A percentile compares a stretch with the other conserved stretches of the same genome.
Evolutionary conservation across 2,329 filamentous ascomycete species (phyloP).

Genomic region (Epichloe sibirici): DNA sequence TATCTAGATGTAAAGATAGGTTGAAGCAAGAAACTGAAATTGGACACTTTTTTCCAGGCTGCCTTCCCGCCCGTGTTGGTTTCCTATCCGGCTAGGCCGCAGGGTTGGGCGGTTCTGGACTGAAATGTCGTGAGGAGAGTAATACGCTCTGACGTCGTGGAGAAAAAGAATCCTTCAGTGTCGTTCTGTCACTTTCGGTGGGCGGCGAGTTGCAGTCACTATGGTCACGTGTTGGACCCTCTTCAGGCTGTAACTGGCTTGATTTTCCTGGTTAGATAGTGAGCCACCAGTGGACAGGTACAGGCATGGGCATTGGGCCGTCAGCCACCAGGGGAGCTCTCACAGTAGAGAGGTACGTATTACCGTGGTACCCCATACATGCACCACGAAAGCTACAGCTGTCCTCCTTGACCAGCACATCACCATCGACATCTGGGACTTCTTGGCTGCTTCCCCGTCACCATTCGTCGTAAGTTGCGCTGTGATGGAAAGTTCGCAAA

Average conservation of each 20-base stretch:
- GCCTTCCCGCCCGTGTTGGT: not conserved
- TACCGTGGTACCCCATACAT: not conserved
- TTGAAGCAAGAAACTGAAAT: not conserved
- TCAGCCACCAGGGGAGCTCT: no score
- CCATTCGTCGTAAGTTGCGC: not conserved
- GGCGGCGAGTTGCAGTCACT: slow-evolving; percentile 16
- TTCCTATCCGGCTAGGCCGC: not conserved
- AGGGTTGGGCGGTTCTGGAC: not conserved
- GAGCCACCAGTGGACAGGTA: no score
- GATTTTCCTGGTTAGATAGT: no score
- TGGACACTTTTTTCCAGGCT: not conserved
- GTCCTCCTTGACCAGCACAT: slow-evolving; percentile 8
- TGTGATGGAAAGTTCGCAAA: fast-evolving
- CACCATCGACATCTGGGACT: not conserved
- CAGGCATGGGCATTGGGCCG: no score
- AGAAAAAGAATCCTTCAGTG: slow-evolving; percentile 5
- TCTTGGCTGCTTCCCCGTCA: not conserved
- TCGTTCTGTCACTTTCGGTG: slow-evolving; percentile 10
- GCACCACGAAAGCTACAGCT: slow-evolving; percentile 9
- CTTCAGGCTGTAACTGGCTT: not conserved
- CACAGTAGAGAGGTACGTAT: not conserved
- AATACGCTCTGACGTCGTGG: slow-evolving; percentile 6
- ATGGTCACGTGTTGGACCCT: slow-evolving; percentile 14
- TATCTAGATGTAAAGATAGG: not conserved
- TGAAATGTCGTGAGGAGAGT: not conserved